Base-by-base conservation (phyloP, 2,329 filamentous ascomycete species). In the Lasiodiplodia sp. region DNA sequence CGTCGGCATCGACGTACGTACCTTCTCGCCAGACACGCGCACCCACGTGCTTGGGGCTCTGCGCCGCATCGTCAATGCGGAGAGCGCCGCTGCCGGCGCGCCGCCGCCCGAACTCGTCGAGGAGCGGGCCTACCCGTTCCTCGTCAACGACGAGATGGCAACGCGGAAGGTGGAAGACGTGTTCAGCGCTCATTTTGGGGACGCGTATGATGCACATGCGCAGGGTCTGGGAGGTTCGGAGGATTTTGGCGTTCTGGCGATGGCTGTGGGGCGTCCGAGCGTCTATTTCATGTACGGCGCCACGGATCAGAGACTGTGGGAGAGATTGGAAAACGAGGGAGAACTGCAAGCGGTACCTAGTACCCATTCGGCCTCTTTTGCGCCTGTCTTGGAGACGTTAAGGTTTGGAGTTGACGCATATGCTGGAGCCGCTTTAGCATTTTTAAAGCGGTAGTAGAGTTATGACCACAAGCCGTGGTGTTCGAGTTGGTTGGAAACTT, bases 351-450 rank as follows among this genome's bases (percentile, higher is more conserved):
- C 70, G 68, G 82, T 89, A 12, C 85, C 88, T 0, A 84, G 84
- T 0, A 90, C 90, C 71, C 88, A 91, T 73, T 86, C 82, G 69
- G 83, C 86, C 0, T 81, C 83, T 66, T 91, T 90, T 77, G 85
- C 85, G 37, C 88, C 88, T 5, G 84, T 83, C 0, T 82, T 90
- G 28, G 83, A 86, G 74, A 90, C 88, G 0, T 75, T 91, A 78
- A 82, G 70, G 69, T 79, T 79, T 4, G 88, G 85, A 0, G 78
- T 75, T 44, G 84, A 87, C 77, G 85, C 84, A 1, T 77, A 87
- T 73, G 82, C 82, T 62, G 75, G 85, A 37, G 84, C 81, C 25
- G 85, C 85, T 4, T 78, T 88, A 79, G 85, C 78, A 0, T 84
- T 82, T 69, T 73, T 85, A 68, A 71, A 11, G 4, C 34, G 16